Conservation (phyloP, 768 basidiomycete species). For the Favolaschia claudopus region DNA sequence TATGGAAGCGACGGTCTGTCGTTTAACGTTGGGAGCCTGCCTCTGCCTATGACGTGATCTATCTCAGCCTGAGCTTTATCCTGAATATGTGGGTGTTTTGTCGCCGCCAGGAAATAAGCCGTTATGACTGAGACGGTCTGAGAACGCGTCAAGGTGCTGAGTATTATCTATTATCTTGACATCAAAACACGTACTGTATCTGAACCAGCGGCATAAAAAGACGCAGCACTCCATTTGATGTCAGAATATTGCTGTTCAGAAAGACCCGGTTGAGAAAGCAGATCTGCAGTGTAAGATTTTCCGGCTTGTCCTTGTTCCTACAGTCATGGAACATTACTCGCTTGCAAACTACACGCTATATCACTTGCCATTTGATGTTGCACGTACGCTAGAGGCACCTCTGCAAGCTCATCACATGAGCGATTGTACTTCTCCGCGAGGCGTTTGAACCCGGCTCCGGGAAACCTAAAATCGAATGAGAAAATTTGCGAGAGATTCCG, state of each 20-base stretch:
- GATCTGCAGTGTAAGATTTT: conserved; percentile 44
- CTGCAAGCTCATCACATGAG: conserved; percentile 51
- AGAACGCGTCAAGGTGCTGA: not conserved
- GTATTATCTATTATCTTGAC: too few relatives aligned
- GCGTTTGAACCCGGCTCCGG: conserved; percentile 60
- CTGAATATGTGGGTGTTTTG: conserved; percentile 46
- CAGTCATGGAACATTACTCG: conserved; percentile 26
- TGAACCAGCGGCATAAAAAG: too few relatives aligned
- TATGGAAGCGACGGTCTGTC: conserved; percentile 52
- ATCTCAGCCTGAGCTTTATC: conserved; percentile 52
- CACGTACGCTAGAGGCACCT: conserved; percentile 52
- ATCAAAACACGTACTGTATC: too few relatives aligned
- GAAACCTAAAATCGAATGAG: conserved; percentile 60
- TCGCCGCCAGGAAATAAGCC: conserved; percentile 50
- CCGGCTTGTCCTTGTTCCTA: conserved; percentile 40
- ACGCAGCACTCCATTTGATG: conserved; percentile 54
- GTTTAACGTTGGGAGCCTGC: conserved; percentile 47
- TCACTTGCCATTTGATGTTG: conserved; percentile 52
- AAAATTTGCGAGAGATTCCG: not conserved
- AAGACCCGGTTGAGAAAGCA: conserved; percentile 39
- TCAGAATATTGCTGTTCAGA: conserved; percentile 43
- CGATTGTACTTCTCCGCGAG: conserved; percentile 54
- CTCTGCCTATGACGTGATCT: conserved; percentile 47
- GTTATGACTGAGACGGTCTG: conserved; percentile 49
- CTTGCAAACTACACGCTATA: not conserved